Percentiles rank a stretch among this genome's conserved stretches.
phyloP scores from a whole-genome alignment of 2,329 filamentous ascomycete genomes.

The Blastomyces parvus region DNA sequence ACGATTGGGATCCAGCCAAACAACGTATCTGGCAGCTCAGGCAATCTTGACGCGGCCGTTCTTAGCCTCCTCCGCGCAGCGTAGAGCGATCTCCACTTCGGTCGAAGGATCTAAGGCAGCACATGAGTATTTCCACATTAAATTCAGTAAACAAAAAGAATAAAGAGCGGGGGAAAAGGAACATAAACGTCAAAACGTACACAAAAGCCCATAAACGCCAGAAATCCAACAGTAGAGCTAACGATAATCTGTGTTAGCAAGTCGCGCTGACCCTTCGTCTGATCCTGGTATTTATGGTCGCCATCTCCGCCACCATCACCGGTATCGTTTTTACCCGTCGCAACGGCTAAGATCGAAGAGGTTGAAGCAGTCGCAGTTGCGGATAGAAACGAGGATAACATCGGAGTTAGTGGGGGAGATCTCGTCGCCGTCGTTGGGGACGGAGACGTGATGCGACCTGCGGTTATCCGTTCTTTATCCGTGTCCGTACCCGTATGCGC shows the following conservation, averaged over 20 bases:
- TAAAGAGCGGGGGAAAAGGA: background rate
- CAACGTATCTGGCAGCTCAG: conserved; percentile 69
- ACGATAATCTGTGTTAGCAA: conserved; percentile 38
- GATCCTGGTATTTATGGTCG: conserved; percentile 24
- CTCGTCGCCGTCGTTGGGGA: background rate
- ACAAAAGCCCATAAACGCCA: conserved; percentile 39
- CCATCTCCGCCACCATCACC: conserved; percentile 14
- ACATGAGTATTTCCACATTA: background rate
- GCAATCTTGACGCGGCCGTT: conserved; percentile 56
- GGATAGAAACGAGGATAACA: conserved; percentile 18
- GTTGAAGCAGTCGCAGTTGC: conserved; percentile 21
- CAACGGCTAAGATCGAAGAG: conserved; percentile 12
- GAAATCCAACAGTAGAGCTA: conserved; percentile 34
- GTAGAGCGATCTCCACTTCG: conserved; percentile 86
- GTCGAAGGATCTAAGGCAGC: conserved; percentile 59
- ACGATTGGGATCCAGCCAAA: conserved; percentile 90
- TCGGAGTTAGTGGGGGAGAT: conserved; percentile 5
- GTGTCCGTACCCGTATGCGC: background rate
- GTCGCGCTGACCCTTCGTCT: conserved; percentile 29
- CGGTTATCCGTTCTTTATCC: background rate
- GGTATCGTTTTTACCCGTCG: conserved; percentile 18
- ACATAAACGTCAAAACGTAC: conserved; percentile 23
- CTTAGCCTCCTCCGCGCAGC: conserved; percentile 74
- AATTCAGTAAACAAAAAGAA: background rate
- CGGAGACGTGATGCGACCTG: background rate